Evolutionary conservation across 495 filamentous ascomycete genomes (phyloP).

Genomic region (Acidiella bohemica): DNA sequence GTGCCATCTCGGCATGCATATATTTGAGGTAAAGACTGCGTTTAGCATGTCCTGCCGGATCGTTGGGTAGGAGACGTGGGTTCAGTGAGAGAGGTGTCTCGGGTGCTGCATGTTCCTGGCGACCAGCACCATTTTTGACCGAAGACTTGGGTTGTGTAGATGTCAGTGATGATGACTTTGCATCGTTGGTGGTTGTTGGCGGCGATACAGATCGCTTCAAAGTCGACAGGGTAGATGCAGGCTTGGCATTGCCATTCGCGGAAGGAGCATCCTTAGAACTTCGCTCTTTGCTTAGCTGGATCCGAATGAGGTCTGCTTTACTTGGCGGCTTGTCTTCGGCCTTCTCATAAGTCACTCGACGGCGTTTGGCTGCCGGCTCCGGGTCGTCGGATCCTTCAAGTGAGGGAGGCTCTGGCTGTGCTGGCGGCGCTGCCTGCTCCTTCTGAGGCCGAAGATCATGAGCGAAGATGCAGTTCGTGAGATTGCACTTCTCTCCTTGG

Average conservation of each 20-base stretch:
- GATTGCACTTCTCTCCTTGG: conserved; percentile 38
- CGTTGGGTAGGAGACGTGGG: conserved; percentile 59
- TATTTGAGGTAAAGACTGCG: conserved; percentile 55
- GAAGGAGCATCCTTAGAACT: neutral
- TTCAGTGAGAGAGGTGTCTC: conserved; percentile 47
- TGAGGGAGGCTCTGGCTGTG: neutral
- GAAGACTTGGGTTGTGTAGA: neutral
- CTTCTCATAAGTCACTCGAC: conserved; percentile 14
- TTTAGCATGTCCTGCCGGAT: conserved; percentile 56
- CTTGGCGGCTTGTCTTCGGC: conserved; percentile 11
- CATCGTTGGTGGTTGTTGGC: conserved; percentile 20
- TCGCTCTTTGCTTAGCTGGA: neutral
- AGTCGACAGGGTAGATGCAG: neutral
- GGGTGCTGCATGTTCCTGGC: no score
- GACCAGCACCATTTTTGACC: conserved; percentile 16
- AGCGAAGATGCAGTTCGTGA: conserved; percentile 49
- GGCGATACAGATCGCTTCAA: conserved; percentile 32
- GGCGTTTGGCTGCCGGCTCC: conserved; percentile 12
- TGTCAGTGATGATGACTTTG: conserved; percentile 4
- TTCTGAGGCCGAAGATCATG: conserved; percentile 28
- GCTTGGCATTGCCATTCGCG: neutral
- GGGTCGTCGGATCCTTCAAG: neutral
- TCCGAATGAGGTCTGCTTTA: conserved; percentile 10
- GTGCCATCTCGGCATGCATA: conserved; percentile 58
- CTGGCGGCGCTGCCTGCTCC: neutral